A percentile compares a stretch with the other conserved stretches of the same genome.
These are phyloP conservation scores for Fusarium euwallaceae DNA, from an alignment of 2,329 filamentous ascomycete species.

Conservation along the genomic window DNA sequence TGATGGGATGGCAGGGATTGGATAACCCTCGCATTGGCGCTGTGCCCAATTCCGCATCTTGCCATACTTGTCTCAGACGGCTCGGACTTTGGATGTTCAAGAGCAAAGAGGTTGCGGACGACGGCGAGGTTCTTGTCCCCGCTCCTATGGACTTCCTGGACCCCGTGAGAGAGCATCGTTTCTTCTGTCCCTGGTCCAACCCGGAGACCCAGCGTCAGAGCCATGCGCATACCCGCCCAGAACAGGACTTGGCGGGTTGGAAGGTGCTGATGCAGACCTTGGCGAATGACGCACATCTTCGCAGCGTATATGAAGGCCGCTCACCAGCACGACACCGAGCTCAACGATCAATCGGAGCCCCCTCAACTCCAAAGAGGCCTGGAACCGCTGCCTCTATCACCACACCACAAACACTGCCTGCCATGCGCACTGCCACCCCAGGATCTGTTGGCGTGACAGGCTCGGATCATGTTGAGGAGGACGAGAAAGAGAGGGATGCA, in stretches of 20 bases:
- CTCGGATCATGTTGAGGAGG: slow-evolving; percentile 47
- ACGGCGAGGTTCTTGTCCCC: slow-evolving; percentile 66
- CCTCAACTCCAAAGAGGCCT: slow-evolving; percentile 41
- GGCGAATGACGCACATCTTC: slow-evolving; percentile 70
- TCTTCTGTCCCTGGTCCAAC: slow-evolving; percentile 87
- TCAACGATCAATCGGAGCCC: slow-evolving; percentile 24
- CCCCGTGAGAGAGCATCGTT: slow-evolving; percentile 79
- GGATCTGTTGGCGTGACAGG: slow-evolving; percentile 21
- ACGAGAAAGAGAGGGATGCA: slow-evolving; percentile 61
- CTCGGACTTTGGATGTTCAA: slow-evolving; percentile 96
- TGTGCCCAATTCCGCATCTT: slow-evolving; percentile 81
- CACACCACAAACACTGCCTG: slow-evolving; percentile 23
- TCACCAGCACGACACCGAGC: slow-evolving; percentile 35
- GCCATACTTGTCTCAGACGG: slow-evolving; percentile 87
- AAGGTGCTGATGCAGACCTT: slow-evolving; percentile 66
- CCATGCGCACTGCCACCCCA: slow-evolving; percentile 18
- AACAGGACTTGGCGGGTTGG: slow-evolving; percentile 65
- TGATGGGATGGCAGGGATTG: slow-evolving; percentile 83
- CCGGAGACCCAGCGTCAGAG: slow-evolving; percentile 67
- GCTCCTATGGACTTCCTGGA: slow-evolving; percentile 77
- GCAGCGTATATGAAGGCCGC: slow-evolving; percentile 53
- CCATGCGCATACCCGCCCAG: slow-evolving; percentile 50
- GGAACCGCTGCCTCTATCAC: slow-evolving; percentile 31
- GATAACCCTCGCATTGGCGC: slow-evolving; percentile 66
- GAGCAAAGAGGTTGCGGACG: slow-evolving; percentile 74